Percentiles rank a stretch among this genome's conserved stretches.
These are phyloP conservation scores for Cladosporium sp. DNA, from an alignment of 2,329 filamentous ascomycete genomes.

Conservation along the genomic window DNA sequence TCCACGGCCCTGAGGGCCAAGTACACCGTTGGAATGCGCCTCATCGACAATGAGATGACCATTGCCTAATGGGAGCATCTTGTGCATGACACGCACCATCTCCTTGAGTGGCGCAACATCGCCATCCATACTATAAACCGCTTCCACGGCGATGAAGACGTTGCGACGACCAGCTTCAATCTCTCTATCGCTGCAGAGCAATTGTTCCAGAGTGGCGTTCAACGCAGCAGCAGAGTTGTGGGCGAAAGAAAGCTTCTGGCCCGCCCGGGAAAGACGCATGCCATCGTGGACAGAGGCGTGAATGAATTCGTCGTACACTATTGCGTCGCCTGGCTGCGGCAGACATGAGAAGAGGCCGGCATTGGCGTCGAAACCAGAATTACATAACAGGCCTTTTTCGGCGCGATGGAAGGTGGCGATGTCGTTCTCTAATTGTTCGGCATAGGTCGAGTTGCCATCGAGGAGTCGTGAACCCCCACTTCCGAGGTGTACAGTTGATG, in stretches of 20 bases:
- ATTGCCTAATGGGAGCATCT: slow-evolving; percentile 57
- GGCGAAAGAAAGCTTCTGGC: slow-evolving; percentile 50
- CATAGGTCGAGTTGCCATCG: slow-evolving; percentile 64
- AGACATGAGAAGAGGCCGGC: slow-evolving; percentile 49
- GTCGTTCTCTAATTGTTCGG: slow-evolving; percentile 57
- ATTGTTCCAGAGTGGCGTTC: slow-evolving; percentile 31
- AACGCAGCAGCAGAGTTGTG: slow-evolving; percentile 56
- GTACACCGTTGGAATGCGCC: slow-evolving; percentile 64
- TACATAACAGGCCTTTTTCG: slow-evolving; percentile 59
- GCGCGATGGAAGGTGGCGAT: slow-evolving; percentile 63
- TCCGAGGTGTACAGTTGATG: slow-evolving; percentile 48
- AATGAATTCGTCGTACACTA: slow-evolving; percentile 73
- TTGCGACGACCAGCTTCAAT: slow-evolving; percentile 47
- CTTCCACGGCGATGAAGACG: slow-evolving; percentile 69
- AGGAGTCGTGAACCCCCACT: slow-evolving; percentile 63
- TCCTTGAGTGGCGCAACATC: slow-evolving; percentile 65
- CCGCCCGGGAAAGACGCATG: slow-evolving; percentile 64
- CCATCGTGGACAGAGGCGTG: slow-evolving; percentile 80
- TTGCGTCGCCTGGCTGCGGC: slow-evolving; percentile 48
- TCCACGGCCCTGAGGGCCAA: slow-evolving; percentile 58
- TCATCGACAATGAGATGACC: slow-evolving; percentile 67
- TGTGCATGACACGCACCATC: slow-evolving; percentile 60
- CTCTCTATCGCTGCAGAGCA: slow-evolving; percentile 32
- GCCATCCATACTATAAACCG: slow-evolving; percentile 81
- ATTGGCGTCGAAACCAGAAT: slow-evolving; percentile 56